A percentile compares a stretch with the other conserved stretches of the same genome.
Conservation (phyloP, 78 protist species). For the Dictyostelium firmibasis region DNA sequence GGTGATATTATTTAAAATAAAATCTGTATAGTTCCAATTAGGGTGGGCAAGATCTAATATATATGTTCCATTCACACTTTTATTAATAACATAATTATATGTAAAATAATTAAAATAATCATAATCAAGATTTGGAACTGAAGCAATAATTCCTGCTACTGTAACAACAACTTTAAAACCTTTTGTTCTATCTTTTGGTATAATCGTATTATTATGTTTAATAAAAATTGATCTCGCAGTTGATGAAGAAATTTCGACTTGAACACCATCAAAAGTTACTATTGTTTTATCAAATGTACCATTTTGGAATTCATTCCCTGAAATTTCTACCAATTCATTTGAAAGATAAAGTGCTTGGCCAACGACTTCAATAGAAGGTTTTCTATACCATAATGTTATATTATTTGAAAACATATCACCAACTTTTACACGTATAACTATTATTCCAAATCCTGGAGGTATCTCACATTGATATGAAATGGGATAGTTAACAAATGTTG, state of each 20-base stretch:
- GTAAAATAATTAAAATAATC: no score
- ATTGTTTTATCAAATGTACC: not conserved
- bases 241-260: not conserved
- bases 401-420: not conserved
- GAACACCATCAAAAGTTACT: not conserved
- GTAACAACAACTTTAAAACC: not conserved
- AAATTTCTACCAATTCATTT: not conserved
- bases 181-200: not conserved
- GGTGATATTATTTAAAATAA: not conserved
- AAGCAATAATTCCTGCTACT: not conserved
- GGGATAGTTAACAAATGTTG: no score
- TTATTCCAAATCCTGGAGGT: not conserved
- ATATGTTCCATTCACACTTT: not conserved
- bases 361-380: accelerated
- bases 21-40: not conserved
- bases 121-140: no score
- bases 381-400: not conserved
- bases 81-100: no score
- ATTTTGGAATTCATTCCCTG: not conserved
- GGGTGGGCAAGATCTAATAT: not conserved
- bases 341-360: not conserved
- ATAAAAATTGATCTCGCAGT: not conserved
- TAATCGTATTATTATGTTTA: not conserved
- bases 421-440: not conserved
- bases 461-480: not conserved